These are phyloP conservation scores for Nemania abortiva DNA, from an alignment of 2,329 filamentous ascomycete species.

Conservation along the genomic window DNA sequence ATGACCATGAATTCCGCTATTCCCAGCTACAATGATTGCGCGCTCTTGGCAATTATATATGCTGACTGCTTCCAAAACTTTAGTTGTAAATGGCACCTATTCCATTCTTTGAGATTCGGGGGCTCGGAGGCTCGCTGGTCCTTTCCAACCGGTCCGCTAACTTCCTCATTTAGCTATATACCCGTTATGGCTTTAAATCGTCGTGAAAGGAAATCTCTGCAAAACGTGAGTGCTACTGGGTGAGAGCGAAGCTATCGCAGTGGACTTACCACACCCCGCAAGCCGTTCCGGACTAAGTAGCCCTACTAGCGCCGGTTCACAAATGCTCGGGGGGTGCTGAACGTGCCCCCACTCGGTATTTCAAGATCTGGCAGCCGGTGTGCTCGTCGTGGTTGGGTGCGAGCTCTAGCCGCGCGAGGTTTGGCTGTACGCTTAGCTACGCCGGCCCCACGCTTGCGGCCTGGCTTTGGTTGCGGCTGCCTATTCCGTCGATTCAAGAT, in stretches of 20 bases:
- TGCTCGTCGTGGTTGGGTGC: not conserved
- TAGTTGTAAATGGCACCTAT: too few relatives aligned
- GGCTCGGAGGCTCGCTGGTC: too few relatives aligned
- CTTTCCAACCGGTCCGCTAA: too few relatives aligned
- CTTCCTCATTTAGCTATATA: too few relatives aligned
- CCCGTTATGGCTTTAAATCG: not conserved
- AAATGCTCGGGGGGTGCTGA: not conserved
- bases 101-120: too few relatives aligned
- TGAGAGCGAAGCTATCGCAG: not conserved
- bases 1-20: too few relatives aligned
- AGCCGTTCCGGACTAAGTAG: not conserved
- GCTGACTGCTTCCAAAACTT: too few relatives aligned
- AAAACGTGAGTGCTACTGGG: not conserved
- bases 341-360: not conserved
- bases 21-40: too few relatives aligned
- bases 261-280: not conserved
- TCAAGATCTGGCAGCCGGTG: not conserved
- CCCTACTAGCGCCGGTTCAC: not conserved
- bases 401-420: not conserved
- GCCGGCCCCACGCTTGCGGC: not conserved
- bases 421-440: not conserved
- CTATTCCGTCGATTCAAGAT: not conserved
- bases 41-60: too few relatives aligned
- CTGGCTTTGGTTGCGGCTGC: not conserved
- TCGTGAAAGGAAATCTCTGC: not conserved